Evolutionary conservation across 352 stramenopile species (phyloP).

Genomic region (Phytophthora pistaciae): DNA sequence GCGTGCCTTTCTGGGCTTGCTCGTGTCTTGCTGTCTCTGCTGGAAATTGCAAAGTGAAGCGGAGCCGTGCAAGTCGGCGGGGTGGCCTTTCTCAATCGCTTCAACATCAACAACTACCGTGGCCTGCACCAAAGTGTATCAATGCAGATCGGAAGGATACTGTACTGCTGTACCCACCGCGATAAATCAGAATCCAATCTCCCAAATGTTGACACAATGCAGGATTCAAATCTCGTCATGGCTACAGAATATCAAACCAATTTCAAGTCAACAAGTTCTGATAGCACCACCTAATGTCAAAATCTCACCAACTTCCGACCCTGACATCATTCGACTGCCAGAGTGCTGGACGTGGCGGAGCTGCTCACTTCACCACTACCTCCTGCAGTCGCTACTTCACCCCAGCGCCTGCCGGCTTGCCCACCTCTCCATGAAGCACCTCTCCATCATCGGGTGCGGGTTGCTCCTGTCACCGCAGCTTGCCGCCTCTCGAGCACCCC

Average conservation of each 20-base stretch:
- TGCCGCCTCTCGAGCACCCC: conserved; percentile 28
- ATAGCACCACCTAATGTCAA: background rate
- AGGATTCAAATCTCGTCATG: background rate
- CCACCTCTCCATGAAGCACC: conserved; percentile 21
- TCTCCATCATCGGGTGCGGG: conserved; percentile 21
- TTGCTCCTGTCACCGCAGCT: conserved; percentile 21
- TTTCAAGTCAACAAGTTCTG: background rate
- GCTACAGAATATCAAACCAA: background rate
- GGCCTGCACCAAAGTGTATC: background rate
- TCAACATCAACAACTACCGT: background rate
- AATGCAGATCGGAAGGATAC: background rate
- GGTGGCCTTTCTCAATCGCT: background rate
- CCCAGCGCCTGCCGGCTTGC: conserved; percentile 7
- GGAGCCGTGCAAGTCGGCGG: too few relatives aligned
- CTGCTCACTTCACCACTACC: background rate
- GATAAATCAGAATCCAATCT: conserved; percentile 1
- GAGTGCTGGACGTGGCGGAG: conserved; percentile 3
- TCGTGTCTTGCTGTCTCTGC: too few relatives aligned
- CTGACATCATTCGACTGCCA: background rate
- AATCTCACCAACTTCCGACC: background rate
- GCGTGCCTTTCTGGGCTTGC: too few relatives aligned
- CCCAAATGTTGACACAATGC: background rate
- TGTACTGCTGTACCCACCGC: background rate
- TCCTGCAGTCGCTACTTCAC: conserved; percentile 9
- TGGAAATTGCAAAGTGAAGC: too few relatives aligned